These are phyloP conservation scores for Trichoderma sp. DNA, from an alignment of 2,329 filamentous ascomycete genomes.

Conservation along the genomic window DNA sequence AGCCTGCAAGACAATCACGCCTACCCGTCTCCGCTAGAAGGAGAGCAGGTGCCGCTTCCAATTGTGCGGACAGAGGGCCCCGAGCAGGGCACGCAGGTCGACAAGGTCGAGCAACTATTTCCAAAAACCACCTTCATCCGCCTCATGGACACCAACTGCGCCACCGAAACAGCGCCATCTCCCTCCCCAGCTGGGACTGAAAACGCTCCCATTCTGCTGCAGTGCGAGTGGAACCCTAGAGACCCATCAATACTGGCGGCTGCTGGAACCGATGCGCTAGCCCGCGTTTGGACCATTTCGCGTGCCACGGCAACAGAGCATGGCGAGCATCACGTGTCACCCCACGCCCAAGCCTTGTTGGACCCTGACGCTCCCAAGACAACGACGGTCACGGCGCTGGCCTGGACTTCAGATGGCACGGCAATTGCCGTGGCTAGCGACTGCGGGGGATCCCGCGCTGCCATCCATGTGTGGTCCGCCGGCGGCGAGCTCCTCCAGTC, in stretches of 20 bases:
- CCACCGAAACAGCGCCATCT: conserved; percentile 41
- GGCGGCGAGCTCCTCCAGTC: conserved; percentile 55
- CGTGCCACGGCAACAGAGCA: conserved; percentile 51
- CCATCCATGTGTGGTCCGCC: conserved; percentile 58
- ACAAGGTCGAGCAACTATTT: conserved; percentile 63
- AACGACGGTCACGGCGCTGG: conserved; percentile 59
- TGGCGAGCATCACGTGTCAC: conserved; percentile 46
- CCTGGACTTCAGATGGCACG: conserved; percentile 60
- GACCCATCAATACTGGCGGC: conserved; percentile 66
- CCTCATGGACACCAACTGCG: conserved; percentile 48
- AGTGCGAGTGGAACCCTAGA: conserved; percentile 69
- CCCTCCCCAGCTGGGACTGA: conserved; percentile 46
- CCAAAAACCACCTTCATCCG: conserved; percentile 63
- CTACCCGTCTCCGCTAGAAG: conserved; percentile 65
- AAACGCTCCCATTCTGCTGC: conserved; percentile 62
- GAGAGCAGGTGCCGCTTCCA: conserved; percentile 56
- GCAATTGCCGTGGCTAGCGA: conserved; percentile 62
- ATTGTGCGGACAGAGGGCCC: conserved; percentile 60
- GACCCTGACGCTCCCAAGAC: conserved; percentile 55
- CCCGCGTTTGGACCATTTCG: conserved; percentile 66
- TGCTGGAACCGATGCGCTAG: conserved; percentile 70
- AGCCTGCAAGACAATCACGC: conserved; percentile 58
- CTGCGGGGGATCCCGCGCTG: conserved; percentile 48
- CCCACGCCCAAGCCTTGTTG: conserved; percentile 46
- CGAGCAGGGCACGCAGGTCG: conserved; percentile 64